A percentile compares a stretch with the other conserved stretches of the same genome.
Evolutionary conservation across 495 filamentous ascomycete species (phyloP).

Genomic region (Glarea lozoyensis): DNA sequence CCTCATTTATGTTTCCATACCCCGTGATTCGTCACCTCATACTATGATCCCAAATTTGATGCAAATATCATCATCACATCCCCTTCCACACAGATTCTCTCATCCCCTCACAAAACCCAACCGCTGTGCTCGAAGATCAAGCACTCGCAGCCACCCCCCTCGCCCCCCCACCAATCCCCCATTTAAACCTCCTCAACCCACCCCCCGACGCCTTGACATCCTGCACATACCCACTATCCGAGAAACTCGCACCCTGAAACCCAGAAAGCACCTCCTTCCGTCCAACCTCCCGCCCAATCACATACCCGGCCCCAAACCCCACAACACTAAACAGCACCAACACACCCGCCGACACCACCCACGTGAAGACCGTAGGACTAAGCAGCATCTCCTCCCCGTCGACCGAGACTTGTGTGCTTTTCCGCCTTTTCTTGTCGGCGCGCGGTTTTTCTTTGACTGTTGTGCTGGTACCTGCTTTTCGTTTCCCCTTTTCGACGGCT

Average conservation of each 20-base stretch:
- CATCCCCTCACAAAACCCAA: too few species aligned
- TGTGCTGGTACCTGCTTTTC: constrained; percentile 33
- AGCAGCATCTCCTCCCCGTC: constrained; percentile 28
- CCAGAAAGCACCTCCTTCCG: constrained; percentile 16
- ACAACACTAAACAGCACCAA: constrained; percentile 86
- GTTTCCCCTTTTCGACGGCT: constrained; percentile 35
- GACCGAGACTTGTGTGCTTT: constrained; percentile 33
- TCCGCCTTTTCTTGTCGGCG: constrained; percentile 38
- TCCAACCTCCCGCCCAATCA: constrained; percentile 47
- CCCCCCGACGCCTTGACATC: constrained; percentile 9
- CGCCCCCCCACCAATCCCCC: constrained; percentile 12
- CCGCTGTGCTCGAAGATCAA: too few species aligned
- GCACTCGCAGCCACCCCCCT: constrained; percentile 15
- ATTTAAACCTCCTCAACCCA: constrained; percentile 16
- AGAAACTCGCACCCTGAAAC: constrained; percentile 11
- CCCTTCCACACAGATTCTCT: too few species aligned
- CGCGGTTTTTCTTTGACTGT: constrained; percentile 30
- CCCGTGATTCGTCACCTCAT: too few species aligned
- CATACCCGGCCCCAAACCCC: constrained; percentile 89
- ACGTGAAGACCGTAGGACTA: constrained; percentile 74
- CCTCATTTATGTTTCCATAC: too few species aligned
- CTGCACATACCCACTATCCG: constrained; percentile 9
- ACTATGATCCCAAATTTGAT: too few species aligned
- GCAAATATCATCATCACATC: too few species aligned
- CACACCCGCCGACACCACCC: constrained; percentile 86